Evolutionary conservation across 2,329 filamentous ascomycete species (phyloP).

Genomic region (Colletotrichum sansevieriae): DNA sequence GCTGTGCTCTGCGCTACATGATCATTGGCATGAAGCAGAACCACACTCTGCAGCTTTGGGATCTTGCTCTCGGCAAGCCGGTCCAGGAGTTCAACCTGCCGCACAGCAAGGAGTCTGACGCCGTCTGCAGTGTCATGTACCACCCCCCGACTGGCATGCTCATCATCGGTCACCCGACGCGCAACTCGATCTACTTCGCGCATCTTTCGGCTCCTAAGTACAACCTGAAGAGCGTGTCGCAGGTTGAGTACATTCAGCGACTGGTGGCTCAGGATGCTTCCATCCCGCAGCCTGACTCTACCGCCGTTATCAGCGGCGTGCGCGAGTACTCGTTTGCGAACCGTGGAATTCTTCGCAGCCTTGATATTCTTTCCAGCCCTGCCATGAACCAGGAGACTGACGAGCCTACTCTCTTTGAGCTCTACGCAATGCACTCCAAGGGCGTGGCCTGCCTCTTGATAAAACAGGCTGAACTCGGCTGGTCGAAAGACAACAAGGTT

Average conservation of each 20-base stretch:
- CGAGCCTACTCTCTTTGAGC: conserved; percentile 86
- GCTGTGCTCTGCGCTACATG: conserved; percentile 91
- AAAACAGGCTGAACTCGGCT: conserved; percentile 90
- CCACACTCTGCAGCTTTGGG: conserved; percentile 98
- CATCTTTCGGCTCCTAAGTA: conserved; percentile 96
- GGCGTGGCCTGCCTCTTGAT: conserved; percentile 92
- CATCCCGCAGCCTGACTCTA: conserved; percentile 89
- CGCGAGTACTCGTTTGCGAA: conserved; percentile 93
- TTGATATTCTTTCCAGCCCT: conserved; percentile 86
- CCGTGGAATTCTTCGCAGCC: conserved; percentile 87
- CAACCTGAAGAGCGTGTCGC: conserved; percentile 83
- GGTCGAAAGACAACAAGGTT: conserved; percentile 91
- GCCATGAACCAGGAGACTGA: conserved; percentile 73
- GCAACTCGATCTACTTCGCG: conserved; percentile 97
- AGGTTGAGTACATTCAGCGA: conserved; percentile 88
- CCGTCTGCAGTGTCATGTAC: conserved; percentile 97
- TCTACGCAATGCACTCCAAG: conserved; percentile 98
- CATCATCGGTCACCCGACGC: conserved; percentile 93
- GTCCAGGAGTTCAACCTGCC: conserved; percentile 98
- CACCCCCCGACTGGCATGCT: conserved; percentile 94
- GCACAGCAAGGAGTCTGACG: conserved; percentile 94
- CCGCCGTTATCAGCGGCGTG: conserved; percentile 96
- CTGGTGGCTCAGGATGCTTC: conserved; percentile 78
- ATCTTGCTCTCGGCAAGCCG: conserved; percentile 92
- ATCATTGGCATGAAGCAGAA: conserved; percentile 99